These are phyloP conservation scores for Escovopsis weberi DNA, from an alignment of 2,329 filamentous ascomycete species.

Conservation along the genomic window DNA sequence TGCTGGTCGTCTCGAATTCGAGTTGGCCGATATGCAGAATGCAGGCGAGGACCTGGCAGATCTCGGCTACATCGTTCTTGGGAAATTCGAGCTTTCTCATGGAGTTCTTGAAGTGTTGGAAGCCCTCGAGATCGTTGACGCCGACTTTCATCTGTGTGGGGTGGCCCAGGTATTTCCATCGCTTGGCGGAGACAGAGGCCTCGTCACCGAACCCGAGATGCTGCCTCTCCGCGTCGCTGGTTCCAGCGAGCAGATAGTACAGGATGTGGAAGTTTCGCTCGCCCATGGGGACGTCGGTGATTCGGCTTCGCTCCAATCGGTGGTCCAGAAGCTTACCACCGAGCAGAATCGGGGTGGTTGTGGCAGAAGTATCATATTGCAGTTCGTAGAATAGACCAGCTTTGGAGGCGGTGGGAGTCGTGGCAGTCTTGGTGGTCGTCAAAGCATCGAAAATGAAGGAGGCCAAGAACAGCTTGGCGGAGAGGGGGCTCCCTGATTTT, in stretches of 20 bases:
- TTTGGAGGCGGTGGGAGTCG: conserved; percentile 89
- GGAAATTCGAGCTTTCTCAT: conserved; percentile 89
- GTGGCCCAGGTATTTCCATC: conserved; percentile 94
- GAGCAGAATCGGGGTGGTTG: conserved; percentile 72
- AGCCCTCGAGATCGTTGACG: conserved; percentile 89
- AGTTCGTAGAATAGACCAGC: conserved; percentile 90
- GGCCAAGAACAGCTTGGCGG: conserved; percentile 81
- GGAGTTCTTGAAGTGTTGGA: conserved; percentile 94
- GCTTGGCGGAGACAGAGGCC: conserved; percentile 47
- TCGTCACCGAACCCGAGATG: conserved; percentile 54
- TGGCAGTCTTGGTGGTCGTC: conserved; percentile 93
- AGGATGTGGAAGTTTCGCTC: conserved; percentile 93
- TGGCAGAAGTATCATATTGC: conserved; percentile 85
- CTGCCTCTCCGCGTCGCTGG: conserved; percentile 74
- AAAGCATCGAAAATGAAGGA: conserved; percentile 92
- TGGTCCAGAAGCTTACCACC: conserved; percentile 93
- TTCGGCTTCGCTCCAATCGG: conserved; percentile 78
- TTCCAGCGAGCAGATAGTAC: conserved; percentile 89
- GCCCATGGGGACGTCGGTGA: conserved; percentile 83
- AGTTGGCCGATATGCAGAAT: conserved; percentile 97
- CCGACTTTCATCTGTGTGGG: conserved; percentile 94
- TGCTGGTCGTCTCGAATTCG: conserved; percentile 73
- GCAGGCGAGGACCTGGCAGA: conserved; percentile 84
- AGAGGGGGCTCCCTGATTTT: conserved; percentile 84
- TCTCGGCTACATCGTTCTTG: conserved; percentile 83